These are phyloP conservation scores for Xylariales sp. DNA, from an alignment of 2,329 filamentous ascomycete species.

Conservation along the genomic window DNA sequence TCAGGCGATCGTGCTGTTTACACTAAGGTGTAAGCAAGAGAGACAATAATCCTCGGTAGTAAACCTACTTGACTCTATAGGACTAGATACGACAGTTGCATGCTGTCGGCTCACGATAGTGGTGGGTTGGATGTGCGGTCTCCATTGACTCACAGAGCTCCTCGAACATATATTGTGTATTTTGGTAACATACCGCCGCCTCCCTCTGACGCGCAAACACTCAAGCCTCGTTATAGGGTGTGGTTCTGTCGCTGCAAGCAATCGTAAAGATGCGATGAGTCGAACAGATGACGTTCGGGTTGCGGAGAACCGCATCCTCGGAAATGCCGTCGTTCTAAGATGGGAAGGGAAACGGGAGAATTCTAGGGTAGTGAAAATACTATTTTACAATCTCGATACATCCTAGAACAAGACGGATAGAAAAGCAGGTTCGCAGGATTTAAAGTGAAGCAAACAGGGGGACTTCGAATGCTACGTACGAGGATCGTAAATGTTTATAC, in stretches of 20 bases:
- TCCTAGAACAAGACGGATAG: slow-evolving; percentile 20
- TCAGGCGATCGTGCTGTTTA: slow-evolving; percentile 43
- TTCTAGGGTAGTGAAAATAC: slow-evolving; percentile 4
- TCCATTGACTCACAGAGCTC: slow-evolving; percentile 17
- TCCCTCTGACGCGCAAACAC: slow-evolving; percentile 39
- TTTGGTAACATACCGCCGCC: slow-evolving; percentile 37
- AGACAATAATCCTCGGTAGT: slow-evolving; percentile 5
- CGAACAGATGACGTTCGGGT: slow-evolving; percentile 37
- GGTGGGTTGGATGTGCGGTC: slow-evolving; percentile 17
- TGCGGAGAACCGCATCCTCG: slow-evolving; percentile 44
- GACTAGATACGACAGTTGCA: slow-evolving; percentile 39
- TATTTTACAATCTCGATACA: slow-evolving; percentile 23
- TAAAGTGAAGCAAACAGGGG: background rate
- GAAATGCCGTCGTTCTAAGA: slow-evolving; percentile 25
- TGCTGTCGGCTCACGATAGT: slow-evolving; percentile 34
- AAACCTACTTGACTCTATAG: slow-evolving; percentile 41
- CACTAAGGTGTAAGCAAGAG: slow-evolving; percentile 21
- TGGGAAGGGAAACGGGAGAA: background rate
- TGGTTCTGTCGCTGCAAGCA: slow-evolving; percentile 34
- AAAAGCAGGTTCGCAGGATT: background rate
- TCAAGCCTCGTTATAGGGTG: slow-evolving; percentile 31
- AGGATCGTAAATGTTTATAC: background rate
- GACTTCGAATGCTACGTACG: background rate
- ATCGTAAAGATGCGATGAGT: slow-evolving; percentile 36
- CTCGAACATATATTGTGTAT: slow-evolving; percentile 3